Conservation (phyloP, 768 basidiomycete species). For the Termitomyces sp. region DNA sequence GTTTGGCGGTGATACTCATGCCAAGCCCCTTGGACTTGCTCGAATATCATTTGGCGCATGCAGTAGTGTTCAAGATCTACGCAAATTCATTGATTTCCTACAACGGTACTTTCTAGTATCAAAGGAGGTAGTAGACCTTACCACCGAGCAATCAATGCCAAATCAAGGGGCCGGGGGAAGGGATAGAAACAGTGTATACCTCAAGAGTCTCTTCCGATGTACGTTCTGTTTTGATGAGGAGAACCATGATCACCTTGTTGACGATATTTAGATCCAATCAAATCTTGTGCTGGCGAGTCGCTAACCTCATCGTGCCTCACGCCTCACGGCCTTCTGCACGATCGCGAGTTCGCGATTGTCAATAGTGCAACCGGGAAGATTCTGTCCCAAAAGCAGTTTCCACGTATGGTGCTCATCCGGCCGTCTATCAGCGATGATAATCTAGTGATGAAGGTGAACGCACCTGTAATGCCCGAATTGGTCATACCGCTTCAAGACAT, state of each 20-base stretch:
- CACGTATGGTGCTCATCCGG: slow-evolving; percentile 12
- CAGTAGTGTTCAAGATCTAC: slow-evolving; percentile 8
- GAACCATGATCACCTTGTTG: not conserved
- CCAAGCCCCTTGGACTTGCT: slow-evolving; percentile 9
- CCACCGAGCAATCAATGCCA: not conserved
- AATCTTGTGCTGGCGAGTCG: slow-evolving; percentile 11
- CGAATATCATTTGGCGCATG: slow-evolving; percentile 13
- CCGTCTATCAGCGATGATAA: slow-evolving; percentile 8
- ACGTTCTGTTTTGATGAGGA: not conserved
- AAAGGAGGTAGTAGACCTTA: not conserved
- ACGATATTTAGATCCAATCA: slow-evolving; percentile 9
- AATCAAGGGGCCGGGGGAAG: not conserved
- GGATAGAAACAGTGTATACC: not conserved
- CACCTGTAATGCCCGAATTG: slow-evolving; percentile 9
- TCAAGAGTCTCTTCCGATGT: slow-evolving; percentile 12
- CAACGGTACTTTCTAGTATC: slow-evolving; percentile 9
- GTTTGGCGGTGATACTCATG: slow-evolving; percentile 8
- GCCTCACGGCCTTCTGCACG: slow-evolving; percentile 6
- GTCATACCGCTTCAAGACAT: not conserved
- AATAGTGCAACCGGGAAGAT: slow-evolving; percentile 6
- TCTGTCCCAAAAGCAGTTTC: slow-evolving; percentile 13
- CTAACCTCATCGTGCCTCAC: slow-evolving; percentile 4
- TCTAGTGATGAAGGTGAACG: slow-evolving; percentile 4
- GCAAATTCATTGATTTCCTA: slow-evolving; percentile 8
- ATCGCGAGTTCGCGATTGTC: slow-evolving; percentile 11